Conservation (phyloP, 371 early-diverging fungal species). For the Zychaea mexicana region DNA sequence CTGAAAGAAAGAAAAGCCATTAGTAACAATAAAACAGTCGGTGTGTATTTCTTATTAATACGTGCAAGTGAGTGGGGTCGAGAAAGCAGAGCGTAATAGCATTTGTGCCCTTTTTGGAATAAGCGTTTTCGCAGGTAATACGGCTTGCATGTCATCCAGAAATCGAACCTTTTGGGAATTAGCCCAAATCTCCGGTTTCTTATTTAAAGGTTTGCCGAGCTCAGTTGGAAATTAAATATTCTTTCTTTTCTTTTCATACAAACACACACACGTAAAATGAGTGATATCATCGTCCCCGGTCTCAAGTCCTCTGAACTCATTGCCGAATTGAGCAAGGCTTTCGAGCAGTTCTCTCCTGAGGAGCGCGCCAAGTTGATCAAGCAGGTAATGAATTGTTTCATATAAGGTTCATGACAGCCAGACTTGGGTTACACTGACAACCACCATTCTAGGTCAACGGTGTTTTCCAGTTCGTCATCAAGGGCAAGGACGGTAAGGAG, state of each 20-base stretch:
- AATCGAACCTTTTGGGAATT: not conserved
- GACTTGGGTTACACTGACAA: not conserved
- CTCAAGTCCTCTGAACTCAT: constrained; percentile 49
- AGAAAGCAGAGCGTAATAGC: not conserved
- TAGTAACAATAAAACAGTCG: no score
- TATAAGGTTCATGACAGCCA: no score
- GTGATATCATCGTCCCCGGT: constrained; percentile 50
- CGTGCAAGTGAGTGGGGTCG: not conserved
- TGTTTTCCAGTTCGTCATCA: constrained; percentile 84
- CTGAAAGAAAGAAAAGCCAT: no score
- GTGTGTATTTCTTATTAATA: no score
- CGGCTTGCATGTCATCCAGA: constrained; percentile 1
- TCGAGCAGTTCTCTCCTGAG: constrained; percentile 31
- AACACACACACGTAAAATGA: constrained; percentile 21
- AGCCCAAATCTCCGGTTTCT: not conserved
- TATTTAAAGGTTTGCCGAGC: not conserved
- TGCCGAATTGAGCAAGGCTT: constrained; percentile 38
- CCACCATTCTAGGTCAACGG: constrained; percentile 65
- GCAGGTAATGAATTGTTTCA: constrained; percentile 25
- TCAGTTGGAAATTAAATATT: not conserved
- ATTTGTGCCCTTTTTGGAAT: constrained; percentile 2
- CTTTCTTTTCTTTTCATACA: not conserved
- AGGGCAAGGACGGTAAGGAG: constrained; percentile 62
- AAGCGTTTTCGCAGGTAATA: not conserved
- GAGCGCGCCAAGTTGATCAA: constrained; percentile 45